A percentile compares a stretch with the other conserved stretches of the same genome.
Conservation (phyloP, 208 protist genomes). For the Trypanosoma vivax region DNA sequence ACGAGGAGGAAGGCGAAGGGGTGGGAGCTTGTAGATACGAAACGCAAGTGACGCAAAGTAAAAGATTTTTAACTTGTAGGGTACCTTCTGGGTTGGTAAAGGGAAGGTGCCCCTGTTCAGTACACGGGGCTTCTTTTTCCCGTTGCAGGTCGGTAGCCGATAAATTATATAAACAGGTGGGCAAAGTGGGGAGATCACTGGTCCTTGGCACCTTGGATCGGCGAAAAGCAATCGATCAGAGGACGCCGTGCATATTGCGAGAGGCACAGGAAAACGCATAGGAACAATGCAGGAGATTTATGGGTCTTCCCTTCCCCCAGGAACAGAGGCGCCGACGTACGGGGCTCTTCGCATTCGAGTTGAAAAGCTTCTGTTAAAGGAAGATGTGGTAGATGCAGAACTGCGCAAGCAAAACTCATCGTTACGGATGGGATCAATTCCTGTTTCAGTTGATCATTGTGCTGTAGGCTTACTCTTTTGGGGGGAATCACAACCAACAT, state of each 20-base stretch:
- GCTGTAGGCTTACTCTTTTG: slow-evolving; percentile 71
- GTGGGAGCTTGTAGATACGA: too few relatives aligned
- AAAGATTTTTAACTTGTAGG: neutral
- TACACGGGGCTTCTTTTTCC: neutral
- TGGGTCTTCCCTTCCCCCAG: slow-evolving; percentile 60
- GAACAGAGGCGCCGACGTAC: slow-evolving; percentile 51
- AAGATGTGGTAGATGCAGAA: slow-evolving; percentile 41
- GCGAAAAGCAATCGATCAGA: too few relatives aligned
- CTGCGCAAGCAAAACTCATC: neutral
- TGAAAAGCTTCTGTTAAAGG: slow-evolving; percentile 70
- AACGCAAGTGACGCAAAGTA: too few relatives aligned
- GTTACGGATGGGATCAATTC: slow-evolving; percentile 36
- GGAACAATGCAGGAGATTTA: slow-evolving; percentile 35
- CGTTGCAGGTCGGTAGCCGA: too few relatives aligned
- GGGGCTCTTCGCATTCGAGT: slow-evolving; percentile 79
- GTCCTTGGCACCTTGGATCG: too few relatives aligned
- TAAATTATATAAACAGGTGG: too few relatives aligned
- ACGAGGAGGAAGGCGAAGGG: too few relatives aligned
- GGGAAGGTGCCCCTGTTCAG: neutral
- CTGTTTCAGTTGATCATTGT: slow-evolving; percentile 77
- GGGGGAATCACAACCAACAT: slow-evolving; percentile 58
- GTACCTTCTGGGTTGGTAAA: neutral
- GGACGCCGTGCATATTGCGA: too few relatives aligned
- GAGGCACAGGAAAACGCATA: too few relatives aligned
- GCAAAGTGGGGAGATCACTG: too few relatives aligned